phyloP scores from a whole-genome alignment of 2,329 filamentous ascomycete genomes.

The Tolypocladium guangdongense region DNA sequence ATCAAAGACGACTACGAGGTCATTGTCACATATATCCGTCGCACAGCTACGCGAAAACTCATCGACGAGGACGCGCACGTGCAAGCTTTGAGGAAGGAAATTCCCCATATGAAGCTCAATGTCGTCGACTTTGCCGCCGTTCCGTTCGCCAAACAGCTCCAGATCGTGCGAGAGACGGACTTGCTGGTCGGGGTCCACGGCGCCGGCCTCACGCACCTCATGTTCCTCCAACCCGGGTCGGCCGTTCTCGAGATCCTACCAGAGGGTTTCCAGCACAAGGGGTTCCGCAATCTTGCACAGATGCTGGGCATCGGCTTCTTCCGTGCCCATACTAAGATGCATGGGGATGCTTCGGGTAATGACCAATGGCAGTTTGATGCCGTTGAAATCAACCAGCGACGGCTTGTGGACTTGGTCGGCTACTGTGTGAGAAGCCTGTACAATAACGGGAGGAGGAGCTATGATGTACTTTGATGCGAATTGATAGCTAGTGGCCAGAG shows the following conservation, averaged over 20 bases:
- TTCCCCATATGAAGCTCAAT: constrained; percentile 17
- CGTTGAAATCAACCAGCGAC: not conserved
- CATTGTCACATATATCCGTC: constrained; percentile 25
- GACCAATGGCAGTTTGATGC: constrained; percentile 1
- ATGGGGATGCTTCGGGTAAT: not conserved
- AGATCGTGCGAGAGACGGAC: constrained; percentile 23
- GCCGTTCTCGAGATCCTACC: constrained; percentile 32
- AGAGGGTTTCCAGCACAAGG: constrained; percentile 7
- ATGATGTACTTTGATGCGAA: not conserved
- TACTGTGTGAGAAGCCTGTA: not conserved
- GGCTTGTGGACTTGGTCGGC: not conserved
- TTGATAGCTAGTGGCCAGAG: too few species aligned
- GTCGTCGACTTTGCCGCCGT: constrained; percentile 26
- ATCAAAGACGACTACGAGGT: constrained; percentile 4
- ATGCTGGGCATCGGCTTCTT: constrained; percentile 27
- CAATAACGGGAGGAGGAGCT: not conserved
- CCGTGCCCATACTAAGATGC: constrained; percentile 17
- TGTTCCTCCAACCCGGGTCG: constrained; percentile 25
- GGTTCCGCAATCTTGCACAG: constrained; percentile 29
- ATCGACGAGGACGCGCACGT: constrained; percentile 16
- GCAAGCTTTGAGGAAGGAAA: constrained; percentile 10
- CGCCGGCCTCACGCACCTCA: constrained; percentile 28
- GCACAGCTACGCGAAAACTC: constrained; percentile 19
- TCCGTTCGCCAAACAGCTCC: constrained; percentile 25
- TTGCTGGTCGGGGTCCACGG: constrained; percentile 32